Evolutionary conservation across 2,329 filamentous ascomycete genomes (phyloP), one percentile per base, ranked within the genome.

Genomic region (Exophiala alcalophila): DNA sequence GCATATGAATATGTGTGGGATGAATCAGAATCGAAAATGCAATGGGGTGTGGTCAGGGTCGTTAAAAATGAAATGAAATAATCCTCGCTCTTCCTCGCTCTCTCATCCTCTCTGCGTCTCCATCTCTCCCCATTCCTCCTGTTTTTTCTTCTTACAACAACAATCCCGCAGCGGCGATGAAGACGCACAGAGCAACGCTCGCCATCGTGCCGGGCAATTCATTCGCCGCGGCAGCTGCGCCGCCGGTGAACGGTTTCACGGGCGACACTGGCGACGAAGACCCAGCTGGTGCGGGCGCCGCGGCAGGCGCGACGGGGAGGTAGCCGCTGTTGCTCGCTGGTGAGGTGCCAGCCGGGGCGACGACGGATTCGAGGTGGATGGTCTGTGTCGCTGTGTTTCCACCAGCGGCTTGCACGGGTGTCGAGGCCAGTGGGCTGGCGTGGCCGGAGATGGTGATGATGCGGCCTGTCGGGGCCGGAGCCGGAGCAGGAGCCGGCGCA

Each of bases 181-280:
- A 34, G n/a, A 52, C 32, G 16, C 53, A 53, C 9, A 40, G 39
- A 5, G 44, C 50, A 12, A 54, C 48, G 34, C 48, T 52, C 41
- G 50, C 19, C 9, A 43, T 19, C 2, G 44, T 45, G 24, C 45
- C 46, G 7, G 53, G 48, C 4, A 53, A 33, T 28, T 50, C 21
- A 9, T 24, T 34, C 12, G 50, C 45, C 12, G 48, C 33, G 11
- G 52, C 46, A 12, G 42, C 47, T n/a, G n/a, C n/a, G 21, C 23
- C 51, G 18, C 52, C 52, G 4, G 50, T 55, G 42, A 50, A 55
- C 7, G 52, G 26, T 11, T 47, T 39, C 10, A 51, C 20, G 8
- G 26, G 31, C 29, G 40, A 23, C 11, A 30, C 37, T 24, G 27
- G 26, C 1, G 36, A 28, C n/a, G 31, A 35, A 18, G 35, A 18